Conservation (phyloP, 2,329 filamentous ascomycete species). For the Fonsecaea erecta region DNA sequence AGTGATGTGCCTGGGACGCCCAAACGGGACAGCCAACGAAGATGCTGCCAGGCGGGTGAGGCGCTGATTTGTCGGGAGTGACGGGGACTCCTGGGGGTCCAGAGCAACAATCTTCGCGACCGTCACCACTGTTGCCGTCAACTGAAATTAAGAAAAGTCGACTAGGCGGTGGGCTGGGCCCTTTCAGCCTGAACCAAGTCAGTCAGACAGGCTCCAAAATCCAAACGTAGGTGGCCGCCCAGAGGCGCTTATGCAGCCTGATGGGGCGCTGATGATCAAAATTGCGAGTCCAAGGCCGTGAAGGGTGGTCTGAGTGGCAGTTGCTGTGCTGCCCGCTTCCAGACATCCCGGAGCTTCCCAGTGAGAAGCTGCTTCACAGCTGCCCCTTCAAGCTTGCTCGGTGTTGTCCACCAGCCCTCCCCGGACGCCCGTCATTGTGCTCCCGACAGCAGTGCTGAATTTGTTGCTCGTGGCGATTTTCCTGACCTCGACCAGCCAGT, state of each 20-base stretch:
- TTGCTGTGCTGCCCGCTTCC: slow-evolving; percentile 8
- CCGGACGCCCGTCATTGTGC: background rate
- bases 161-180: background rate
- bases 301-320: slow-evolving; percentile 29
- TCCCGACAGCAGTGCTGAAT: background rate
- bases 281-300: slow-evolving; percentile 1
- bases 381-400: slow-evolving; percentile 12
- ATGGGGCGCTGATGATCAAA: slow-evolving; percentile 23
- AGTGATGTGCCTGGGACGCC: slow-evolving; percentile 3
- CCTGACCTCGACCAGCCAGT: background rate
- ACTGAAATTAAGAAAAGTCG: background rate
- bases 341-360: slow-evolving; percentile 8
- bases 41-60: slow-evolving; percentile 5
- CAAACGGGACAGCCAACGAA: background rate
- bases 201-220: slow-evolving; percentile 25
- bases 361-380: slow-evolving; percentile 16
- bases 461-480: background rate
- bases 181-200: slow-evolving; percentile 1
- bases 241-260: slow-evolving; percentile 33
- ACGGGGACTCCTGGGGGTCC: slow-evolving; percentile 7
- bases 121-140: background rate
- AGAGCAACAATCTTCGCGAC: background rate
- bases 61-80: slow-evolving; percentile 15
- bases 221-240: slow-evolving; percentile 20
- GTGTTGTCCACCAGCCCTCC: background rate